Percentiles rank a stretch among this genome's conserved stretches.
These are phyloP conservation scores for Plicaturopsis crispa DNA, from an alignment of 768 basidiomycete genomes.

Conservation along the genomic window DNA sequence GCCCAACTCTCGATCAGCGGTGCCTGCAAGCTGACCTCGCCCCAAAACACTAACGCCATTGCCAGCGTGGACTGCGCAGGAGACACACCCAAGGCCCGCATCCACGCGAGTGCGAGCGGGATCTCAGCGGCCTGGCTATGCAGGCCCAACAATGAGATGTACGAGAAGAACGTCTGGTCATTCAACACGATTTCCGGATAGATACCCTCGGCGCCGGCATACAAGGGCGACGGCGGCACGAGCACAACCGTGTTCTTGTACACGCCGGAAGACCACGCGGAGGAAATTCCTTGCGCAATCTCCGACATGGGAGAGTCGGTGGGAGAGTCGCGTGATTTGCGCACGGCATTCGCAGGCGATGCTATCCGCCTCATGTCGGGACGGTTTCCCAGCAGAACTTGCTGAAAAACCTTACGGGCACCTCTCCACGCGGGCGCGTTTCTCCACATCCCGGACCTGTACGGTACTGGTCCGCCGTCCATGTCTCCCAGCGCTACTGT, in stretches of 20 bases:
- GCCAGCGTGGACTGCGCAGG: slow-evolving; percentile 54
- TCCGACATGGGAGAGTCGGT: slow-evolving; percentile 19
- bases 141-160: slow-evolving; percentile 54
- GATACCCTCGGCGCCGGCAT: slow-evolving; percentile 18
- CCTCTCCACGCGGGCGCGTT: slow-evolving; percentile 36
- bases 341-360: slow-evolving; percentile 30
- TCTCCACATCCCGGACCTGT: slow-evolving; percentile 37
- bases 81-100: slow-evolving; percentile 46
- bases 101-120: slow-evolving; percentile 65
- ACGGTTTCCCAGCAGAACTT: slow-evolving; percentile 52
- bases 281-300: slow-evolving; percentile 19
- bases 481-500: slow-evolving; percentile 17
- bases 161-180: slow-evolving; percentile 45
- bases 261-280: neutral
- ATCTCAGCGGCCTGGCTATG: slow-evolving; percentile 48
- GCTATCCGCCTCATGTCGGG: slow-evolving; percentile 26
- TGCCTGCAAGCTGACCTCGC: slow-evolving; percentile 56
- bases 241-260: neutral
- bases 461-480: slow-evolving; percentile 16
- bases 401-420: slow-evolving; percentile 44
- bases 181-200: slow-evolving; percentile 39
- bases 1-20: slow-evolving; percentile 46
- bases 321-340: slow-evolving; percentile 13
- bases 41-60: slow-evolving; percentile 61
- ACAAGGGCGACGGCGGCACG: slow-evolving; percentile 4